Evolutionary conservation across 164 flowering plant genomes (phyloP).

Genomic region (Stephania yunnanensis): DNA sequence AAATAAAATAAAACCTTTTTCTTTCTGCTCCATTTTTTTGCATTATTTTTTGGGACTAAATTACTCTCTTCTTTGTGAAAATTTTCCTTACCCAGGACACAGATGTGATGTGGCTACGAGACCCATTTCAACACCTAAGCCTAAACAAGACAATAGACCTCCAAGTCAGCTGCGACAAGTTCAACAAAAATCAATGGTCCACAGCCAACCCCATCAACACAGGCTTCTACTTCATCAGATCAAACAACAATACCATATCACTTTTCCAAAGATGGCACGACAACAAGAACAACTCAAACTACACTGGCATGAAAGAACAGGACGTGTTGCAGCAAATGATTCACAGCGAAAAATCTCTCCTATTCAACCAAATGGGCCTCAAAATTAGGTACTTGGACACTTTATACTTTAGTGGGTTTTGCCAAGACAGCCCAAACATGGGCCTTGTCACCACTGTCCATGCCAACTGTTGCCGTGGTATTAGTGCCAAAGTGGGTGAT

Average conservation of each 20-base stretch:
- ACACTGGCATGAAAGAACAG: conserved; percentile 50
- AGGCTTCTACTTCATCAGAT: conserved; percentile 52
- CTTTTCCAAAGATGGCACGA: conserved; percentile 46
- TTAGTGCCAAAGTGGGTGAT: conserved; percentile 42
- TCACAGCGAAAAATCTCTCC: conserved; percentile 4
- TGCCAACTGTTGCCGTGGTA: conserved; percentile 52
- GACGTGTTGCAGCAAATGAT: conserved; percentile 46
- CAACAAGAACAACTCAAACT: conserved; percentile 33
- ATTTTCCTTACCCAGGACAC: not conserved
- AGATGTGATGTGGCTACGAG: not conserved
- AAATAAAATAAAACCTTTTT: too few relatives aligned
- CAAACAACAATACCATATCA: conserved; percentile 51
- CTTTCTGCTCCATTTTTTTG: too few relatives aligned
- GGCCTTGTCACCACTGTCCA: conserved; percentile 43
- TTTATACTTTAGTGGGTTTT: conserved; percentile 49
- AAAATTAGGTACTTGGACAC: conserved; percentile 33
- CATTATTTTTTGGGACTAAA: too few relatives aligned
- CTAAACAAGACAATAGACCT: not conserved
- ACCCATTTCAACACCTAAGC: conserved; percentile 1
- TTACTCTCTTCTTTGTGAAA: not conserved
- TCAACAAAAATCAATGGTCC: conserved; percentile 2
- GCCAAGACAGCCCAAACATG: conserved; percentile 32
- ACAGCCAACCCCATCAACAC: conserved; percentile 35
- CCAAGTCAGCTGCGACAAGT: not conserved
- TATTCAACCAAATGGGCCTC: conserved; percentile 23